Evolutionary conservation across 495 filamentous ascomycete species (phyloP).

Genomic region (Aspergillus diversus): DNA sequence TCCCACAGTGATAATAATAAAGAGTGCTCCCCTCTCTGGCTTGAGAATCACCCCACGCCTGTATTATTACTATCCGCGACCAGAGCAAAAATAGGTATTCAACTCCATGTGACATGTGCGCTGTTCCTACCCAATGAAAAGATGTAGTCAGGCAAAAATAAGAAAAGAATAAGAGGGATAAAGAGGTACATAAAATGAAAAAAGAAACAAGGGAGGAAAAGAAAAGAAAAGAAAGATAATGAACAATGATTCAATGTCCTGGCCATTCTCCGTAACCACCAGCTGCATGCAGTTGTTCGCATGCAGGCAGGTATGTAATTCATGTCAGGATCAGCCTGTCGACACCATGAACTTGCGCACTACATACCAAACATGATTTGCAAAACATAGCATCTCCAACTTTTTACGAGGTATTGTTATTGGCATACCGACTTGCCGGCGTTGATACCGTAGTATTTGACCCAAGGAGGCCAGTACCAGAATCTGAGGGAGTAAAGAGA

Average conservation of each 20-base stretch:
- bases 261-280: neutral
- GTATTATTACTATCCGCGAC: neutral
- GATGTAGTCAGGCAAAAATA: neutral
- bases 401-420: neutral
- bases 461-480: no score
- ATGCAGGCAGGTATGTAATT: conserved; percentile 5
- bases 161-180: neutral
- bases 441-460: neutral
- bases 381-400: neutral
- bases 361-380: neutral
- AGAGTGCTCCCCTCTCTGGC: neutral
- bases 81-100: neutral
- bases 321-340: conserved; percentile 8
- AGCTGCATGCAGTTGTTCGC: neutral
- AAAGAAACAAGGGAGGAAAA: neutral
- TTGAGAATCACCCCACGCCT: neutral
- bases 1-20: neutral
- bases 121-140: neutral
- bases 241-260: no score
- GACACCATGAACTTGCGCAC: neutral
- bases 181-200: no score
- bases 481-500: no score
- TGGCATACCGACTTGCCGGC: no score
- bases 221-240: neutral
- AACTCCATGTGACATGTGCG: neutral